Conservation (phyloP, 768 basidiomycete species). For the Lentinula sp. region DNA sequence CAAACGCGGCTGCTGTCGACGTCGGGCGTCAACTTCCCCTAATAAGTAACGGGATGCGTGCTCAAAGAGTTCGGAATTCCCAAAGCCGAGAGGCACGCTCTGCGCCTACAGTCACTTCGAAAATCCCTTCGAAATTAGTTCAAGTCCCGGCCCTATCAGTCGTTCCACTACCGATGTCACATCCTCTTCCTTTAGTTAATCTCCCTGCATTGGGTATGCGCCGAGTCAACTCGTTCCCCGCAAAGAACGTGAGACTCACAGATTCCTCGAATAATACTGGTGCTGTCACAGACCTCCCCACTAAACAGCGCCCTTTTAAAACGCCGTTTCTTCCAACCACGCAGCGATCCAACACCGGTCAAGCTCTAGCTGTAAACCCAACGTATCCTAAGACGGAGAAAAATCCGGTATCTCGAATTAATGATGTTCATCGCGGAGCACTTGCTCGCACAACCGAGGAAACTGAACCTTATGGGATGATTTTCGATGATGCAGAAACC, state of each 20-base stretch:
- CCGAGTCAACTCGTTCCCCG: neutral
- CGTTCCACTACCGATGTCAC: neutral
- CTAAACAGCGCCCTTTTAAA: neutral
- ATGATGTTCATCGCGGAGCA: neutral
- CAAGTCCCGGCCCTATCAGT: neutral
- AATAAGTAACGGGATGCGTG: neutral
- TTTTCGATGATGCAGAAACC: neutral
- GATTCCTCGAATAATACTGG: neutral
- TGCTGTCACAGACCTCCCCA: neutral
- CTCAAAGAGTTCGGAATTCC: neutral
- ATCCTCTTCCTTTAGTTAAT: neutral
- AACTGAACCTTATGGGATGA: neutral
- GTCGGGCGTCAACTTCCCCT: neutral
- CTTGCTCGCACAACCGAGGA: neutral
- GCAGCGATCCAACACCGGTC: neutral
- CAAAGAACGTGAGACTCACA: neutral
- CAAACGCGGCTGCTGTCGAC: neutral
- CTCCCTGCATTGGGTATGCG: conserved; percentile 6
- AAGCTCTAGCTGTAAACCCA: neutral
- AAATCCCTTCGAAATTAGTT: neutral
- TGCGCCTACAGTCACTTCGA: neutral
- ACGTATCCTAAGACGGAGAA: neutral
- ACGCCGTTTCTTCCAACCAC: conserved; percentile 1
- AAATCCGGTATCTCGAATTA: too few species aligned
- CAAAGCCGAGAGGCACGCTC: neutral